Base-by-base conservation (phyloP, 2,329 filamentous ascomycete genomes). In the Talaromyces sp. region DNA sequence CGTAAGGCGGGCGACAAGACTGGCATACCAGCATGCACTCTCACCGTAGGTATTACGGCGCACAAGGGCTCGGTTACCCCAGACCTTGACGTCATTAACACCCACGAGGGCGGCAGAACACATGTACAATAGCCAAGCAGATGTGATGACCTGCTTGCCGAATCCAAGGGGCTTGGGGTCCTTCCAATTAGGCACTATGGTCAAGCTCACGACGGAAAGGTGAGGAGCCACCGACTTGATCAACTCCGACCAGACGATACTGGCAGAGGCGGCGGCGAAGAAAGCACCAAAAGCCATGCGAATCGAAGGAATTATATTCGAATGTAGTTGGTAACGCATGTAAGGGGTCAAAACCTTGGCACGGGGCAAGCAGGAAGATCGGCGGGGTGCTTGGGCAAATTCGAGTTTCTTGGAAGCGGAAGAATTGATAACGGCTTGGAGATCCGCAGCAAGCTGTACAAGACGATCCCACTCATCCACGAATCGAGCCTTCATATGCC, bases 41-140 rank as follows among this genome's bases (percentile, higher is more conserved):
- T 97, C 94, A 55, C 90, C 86, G 53, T 95, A 93, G 0, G 94
- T 99, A 68, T 96, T 94, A 52, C 94, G 86, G 54, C 85, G 86
- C 42, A 97, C 93, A 5, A 99, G 80, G 0, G 94, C 93, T 30
- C 94, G 86, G 44, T 95, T 94, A 51, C 94, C 89, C 94, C 94
- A 99, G n/a, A 97, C 91, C 67, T 94, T 95, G 64, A 96, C 90
- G 68, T 96, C 91, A 13, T 88, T 91, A 66, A 99, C 87, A 7
- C 91, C 92, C 52, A 86, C 89, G 46, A 97, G 83, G 4, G 94
- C 91, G 42, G 91, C 91, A 13, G 89, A 81, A 70, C 90, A 96
- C 94, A 99, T 99, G 78, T 99, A 99, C 52, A 92, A 80, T 55
- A 99, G 87, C 94, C 94, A 99, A 13, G 85, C 77, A 2, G 91